Percentiles rank a stretch among this genome's conserved stretches.
phyloP scores from a whole-genome alignment of 2,329 filamentous ascomycete species.

The Neocucurbitaria cava region DNA sequence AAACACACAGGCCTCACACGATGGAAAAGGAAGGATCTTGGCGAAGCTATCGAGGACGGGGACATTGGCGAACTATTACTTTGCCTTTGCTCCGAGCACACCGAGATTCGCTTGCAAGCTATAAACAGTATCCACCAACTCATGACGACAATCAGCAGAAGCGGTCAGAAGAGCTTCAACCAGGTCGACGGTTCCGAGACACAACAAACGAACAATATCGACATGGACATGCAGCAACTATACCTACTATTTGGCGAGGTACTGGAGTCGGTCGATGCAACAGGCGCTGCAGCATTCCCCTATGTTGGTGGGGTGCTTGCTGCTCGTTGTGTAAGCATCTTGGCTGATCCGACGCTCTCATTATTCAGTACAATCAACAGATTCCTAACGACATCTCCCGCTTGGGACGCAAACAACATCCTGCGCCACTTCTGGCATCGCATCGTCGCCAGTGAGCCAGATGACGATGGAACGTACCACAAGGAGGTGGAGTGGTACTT shows the following conservation, averaged over 20 bases:
- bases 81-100: constrained; percentile 76
- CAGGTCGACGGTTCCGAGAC: constrained; percentile 3
- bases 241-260: constrained; percentile 83
- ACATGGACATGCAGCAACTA: constrained; percentile 74
- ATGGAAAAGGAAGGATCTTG: constrained; percentile 79
- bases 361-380: constrained; percentile 87
- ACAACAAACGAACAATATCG: constrained; percentile 49
- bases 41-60: constrained; percentile 80
- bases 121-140: constrained; percentile 72
- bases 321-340: constrained; percentile 70
- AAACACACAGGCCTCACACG: constrained; percentile 58
- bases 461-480: constrained; percentile 74
- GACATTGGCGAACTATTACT: constrained; percentile 73
- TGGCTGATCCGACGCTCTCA: constrained; percentile 78
- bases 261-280: constrained; percentile 67
- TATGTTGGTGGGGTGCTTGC: constrained; percentile 80
- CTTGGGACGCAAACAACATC: constrained; percentile 70
- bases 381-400: constrained; percentile 79
- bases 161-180: constrained; percentile 5
- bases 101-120: constrained; percentile 80
- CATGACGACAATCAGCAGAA: constrained; percentile 57
- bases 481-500: constrained; percentile 78
- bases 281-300: constrained; percentile 61
- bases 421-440: constrained; percentile 69
- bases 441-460: constrained; percentile 75